Evolutionary conservation across 192 early-diverging fungal genomes (phyloP), one percentile per base, ranked within the genome.

Genomic region (Coemansia biformis): DNA sequence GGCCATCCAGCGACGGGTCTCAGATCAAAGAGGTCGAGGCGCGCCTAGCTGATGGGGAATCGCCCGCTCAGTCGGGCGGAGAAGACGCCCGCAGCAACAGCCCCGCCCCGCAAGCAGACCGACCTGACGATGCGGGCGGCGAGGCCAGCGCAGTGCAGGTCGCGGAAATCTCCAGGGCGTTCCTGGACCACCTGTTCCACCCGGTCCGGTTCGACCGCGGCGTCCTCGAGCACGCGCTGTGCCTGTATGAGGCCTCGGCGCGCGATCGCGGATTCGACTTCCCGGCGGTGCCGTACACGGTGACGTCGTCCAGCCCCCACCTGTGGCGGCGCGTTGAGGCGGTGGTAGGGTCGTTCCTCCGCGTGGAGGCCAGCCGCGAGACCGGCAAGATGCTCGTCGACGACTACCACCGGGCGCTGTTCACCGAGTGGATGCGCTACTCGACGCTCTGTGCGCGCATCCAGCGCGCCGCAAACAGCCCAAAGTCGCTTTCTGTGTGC

Each of bases 351-450:
- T 57, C 57, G 12, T 66, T 63, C 30, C 23, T 59, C 31, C 54
- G 58, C 13, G 60, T 54, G 7, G 59, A 51, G 40, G 24, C 51
- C 16, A 57, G 59, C 37, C 33, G 32, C 17, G 41, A 46, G 15
- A 45, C 38, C 8, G 69, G 63, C 22, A 16, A 38, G 3, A 19
- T 52, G 37, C 35, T 48, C 18, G 52, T 56, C 1, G 57, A 46
- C 44, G 62, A 52, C 14, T 75, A 63, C 44, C 64, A 60, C 21
- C 44, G 53, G 8, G 53, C 64, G 21, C 15, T 67, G 34, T 71
- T 59, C 26, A 68, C 64, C 48, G 68, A 72, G 56, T 77, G 75
- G 75, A 68, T 64, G 75, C 75, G 75, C 34, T 72, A 63, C 31
- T 45, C 64, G 12, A 61, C 68, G 28, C 54, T 73, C 3, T 77